phyloP scores from a whole-genome alignment of 176 grass and related monocot genomes.

The Avena atlantica region DNA sequence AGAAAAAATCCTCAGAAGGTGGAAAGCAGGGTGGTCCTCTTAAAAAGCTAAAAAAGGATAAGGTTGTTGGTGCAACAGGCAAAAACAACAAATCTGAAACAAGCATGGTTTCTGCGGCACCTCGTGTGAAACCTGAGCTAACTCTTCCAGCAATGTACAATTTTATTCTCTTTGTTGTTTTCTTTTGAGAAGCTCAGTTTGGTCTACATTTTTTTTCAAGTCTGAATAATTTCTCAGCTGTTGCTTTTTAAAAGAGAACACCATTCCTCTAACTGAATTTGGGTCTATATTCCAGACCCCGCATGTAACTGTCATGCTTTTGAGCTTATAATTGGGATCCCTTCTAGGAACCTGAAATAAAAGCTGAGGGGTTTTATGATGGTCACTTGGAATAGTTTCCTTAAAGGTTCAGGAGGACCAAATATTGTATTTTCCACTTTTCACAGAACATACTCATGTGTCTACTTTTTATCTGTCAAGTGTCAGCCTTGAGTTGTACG shows the following conservation, averaged over 20 bases:
- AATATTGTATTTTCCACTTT: neutral
- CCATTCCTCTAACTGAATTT: neutral
- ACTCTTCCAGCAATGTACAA: slow-evolving; percentile 79
- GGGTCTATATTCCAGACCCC: neutral
- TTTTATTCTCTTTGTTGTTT: slow-evolving; percentile 35
- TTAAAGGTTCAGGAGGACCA: slow-evolving; percentile 3
- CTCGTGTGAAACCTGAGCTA: slow-evolving; percentile 89
- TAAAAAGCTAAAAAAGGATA: slow-evolving; percentile 97
- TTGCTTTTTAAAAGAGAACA: neutral
- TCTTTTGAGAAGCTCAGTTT: slow-evolving; percentile 21
- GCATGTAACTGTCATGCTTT: slow-evolving; percentile 22
- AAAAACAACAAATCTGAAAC: slow-evolving; percentile 76
- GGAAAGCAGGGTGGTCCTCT: slow-evolving; percentile 72
- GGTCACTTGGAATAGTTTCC: slow-evolving; percentile 1
- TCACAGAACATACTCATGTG: slow-evolving; percentile 1
- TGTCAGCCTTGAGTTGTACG: slow-evolving; percentile 31
- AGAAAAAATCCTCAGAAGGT: slow-evolving; percentile 83
- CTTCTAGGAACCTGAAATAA: slow-evolving; percentile 22
- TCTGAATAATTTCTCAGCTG: neutral
- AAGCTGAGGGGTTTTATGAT: neutral
- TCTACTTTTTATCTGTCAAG: slow-evolving; percentile 21
- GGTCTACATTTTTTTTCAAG: neutral
- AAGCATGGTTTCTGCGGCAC: slow-evolving; percentile 68
- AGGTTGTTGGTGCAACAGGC: slow-evolving; percentile 69
- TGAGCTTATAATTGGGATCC: neutral